phyloP scores from a whole-genome alignment of 129 eudicot genomes.

The Glebionis coronaria region DNA sequence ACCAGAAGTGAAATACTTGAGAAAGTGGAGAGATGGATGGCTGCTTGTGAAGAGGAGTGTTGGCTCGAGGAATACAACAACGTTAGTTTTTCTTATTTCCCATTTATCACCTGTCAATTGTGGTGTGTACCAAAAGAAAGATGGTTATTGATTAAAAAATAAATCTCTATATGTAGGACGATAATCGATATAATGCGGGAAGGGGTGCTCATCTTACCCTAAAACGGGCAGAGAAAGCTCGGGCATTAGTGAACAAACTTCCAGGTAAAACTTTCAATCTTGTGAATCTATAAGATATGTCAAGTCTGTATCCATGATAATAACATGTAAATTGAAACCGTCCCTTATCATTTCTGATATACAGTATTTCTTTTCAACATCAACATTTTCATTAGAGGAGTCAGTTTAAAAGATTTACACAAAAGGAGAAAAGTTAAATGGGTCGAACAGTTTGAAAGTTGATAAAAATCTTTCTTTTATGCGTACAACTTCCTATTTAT shows the following conservation, averaged over 20 bases:
- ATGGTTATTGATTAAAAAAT: not conserved
- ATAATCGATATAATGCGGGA: constrained; percentile 91
- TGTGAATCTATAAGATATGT: constrained; percentile 1
- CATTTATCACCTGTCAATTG: not conserved
- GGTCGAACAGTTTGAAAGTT: too few relatives aligned
- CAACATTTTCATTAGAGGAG: too few relatives aligned
- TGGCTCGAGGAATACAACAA: constrained; percentile 96
- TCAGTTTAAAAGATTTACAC: too few relatives aligned
- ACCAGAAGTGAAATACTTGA: constrained; percentile 93
- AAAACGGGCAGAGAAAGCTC: constrained; percentile 98
- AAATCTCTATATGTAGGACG: constrained; percentile 49
- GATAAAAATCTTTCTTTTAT: too few relatives aligned
- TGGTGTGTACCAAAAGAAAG: too few relatives aligned
- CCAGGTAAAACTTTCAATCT: constrained; percentile 55
- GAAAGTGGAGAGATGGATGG: constrained; percentile 81
- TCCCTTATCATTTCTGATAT: not conserved
- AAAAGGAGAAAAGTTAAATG: too few relatives aligned
- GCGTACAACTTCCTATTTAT: too few relatives aligned
- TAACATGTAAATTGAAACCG: not conserved
- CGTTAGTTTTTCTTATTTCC: constrained; percentile 35
- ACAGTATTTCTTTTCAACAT: not conserved
- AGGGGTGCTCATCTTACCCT: constrained; percentile 90
- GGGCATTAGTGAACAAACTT: constrained; percentile 81
- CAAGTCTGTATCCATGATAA: not conserved
- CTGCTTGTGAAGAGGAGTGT: constrained; percentile 88